A percentile compares a stretch with the other conserved stretches of the same genome.
phyloP scores from a whole-genome alignment of 768 basidiomycete genomes.

The Epithele typhae region DNA sequence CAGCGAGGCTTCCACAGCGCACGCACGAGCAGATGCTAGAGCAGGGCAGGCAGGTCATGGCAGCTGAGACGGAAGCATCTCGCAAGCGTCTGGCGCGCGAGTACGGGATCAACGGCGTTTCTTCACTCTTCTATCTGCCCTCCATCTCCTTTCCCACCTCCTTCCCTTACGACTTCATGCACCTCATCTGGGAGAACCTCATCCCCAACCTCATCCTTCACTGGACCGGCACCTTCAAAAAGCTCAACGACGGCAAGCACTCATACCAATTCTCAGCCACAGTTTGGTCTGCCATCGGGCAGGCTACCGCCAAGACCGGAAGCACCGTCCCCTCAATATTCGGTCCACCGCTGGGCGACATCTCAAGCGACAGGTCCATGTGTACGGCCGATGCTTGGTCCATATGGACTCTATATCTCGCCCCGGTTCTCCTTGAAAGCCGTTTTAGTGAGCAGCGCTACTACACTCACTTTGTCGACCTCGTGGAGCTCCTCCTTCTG shows the following conservation, averaged over 20 bases:
- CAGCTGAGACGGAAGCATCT: neutral
- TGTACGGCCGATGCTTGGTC: constrained; percentile 34
- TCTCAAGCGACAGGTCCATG: constrained; percentile 18
- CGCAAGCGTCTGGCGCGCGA: constrained; percentile 9
- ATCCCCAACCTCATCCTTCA: constrained; percentile 34
- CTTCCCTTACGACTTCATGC: constrained; percentile 48
- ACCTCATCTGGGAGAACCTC: constrained; percentile 43
- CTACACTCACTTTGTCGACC: constrained; percentile 36
- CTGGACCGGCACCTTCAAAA: constrained; percentile 39
- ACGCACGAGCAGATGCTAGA: constrained; percentile 39
- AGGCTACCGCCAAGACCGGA: constrained; percentile 22
- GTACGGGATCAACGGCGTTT: constrained; percentile 19
- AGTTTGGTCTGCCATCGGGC: constrained; percentile 37
- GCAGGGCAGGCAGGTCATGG: constrained; percentile 25
- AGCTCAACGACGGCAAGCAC: constrained; percentile 12
- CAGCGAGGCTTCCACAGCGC: constrained; percentile 35
- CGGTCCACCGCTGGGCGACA: constrained; percentile 28
- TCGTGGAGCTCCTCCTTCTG: constrained; percentile 31
- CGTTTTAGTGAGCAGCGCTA: constrained; percentile 29
- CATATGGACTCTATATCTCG: constrained; percentile 36
- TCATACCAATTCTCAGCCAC: constrained; percentile 21
- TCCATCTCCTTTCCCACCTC: constrained; percentile 34
- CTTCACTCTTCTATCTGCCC: constrained; percentile 27
- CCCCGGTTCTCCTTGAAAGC: constrained; percentile 31
- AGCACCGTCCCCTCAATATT: constrained; percentile 34